Percentiles rank a stretch among this genome's conserved stretches.
Conservation (phyloP, 768 basidiomycete species). For the Baorangia bicolor region DNA sequence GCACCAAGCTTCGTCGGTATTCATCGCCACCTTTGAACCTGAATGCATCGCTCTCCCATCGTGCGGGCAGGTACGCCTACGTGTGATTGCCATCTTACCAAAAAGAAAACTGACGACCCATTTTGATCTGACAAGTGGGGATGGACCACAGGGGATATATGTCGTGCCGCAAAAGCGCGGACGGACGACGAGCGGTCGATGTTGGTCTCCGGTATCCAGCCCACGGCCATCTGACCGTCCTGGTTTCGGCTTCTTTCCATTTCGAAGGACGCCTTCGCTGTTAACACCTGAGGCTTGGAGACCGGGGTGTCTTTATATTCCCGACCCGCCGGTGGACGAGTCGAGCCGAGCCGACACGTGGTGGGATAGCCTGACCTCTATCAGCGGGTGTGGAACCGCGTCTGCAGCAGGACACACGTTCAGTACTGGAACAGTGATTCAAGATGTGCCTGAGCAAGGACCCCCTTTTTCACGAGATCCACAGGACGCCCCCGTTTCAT, state of each 20-base stretch:
- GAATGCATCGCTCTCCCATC: neutral
- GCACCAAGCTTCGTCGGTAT: neutral
- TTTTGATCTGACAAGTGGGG: neutral
- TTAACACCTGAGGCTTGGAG: slow-evolving; percentile 13
- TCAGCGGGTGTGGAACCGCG: neutral
- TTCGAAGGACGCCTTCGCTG: slow-evolving; percentile 3
- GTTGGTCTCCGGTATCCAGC: neutral
- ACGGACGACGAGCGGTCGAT: neutral
- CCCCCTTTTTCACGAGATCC: neutral
- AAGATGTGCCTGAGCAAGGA: neutral
- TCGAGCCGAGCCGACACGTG: neutral
- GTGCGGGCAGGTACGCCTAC: neutral
- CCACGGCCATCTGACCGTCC: neutral
- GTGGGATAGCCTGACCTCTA: slow-evolving; percentile 8
- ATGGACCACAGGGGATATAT: slow-evolving; percentile 6
- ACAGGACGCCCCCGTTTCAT: slow-evolving; percentile 2
- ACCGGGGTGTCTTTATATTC: slow-evolving; percentile 11
- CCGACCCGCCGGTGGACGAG: slow-evolving; percentile 15
- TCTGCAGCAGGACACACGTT: neutral
- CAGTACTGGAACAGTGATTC: neutral
- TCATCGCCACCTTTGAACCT: neutral
- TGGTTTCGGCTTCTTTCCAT: slow-evolving; percentile 8
- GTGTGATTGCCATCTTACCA: neutral
- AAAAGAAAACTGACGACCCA: neutral
- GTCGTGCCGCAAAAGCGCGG: slow-evolving; percentile 23